These are phyloP conservation scores for Neonothopanus nambi DNA, from an alignment of 1,284 basidiomycete species.

Conservation along the genomic window DNA sequence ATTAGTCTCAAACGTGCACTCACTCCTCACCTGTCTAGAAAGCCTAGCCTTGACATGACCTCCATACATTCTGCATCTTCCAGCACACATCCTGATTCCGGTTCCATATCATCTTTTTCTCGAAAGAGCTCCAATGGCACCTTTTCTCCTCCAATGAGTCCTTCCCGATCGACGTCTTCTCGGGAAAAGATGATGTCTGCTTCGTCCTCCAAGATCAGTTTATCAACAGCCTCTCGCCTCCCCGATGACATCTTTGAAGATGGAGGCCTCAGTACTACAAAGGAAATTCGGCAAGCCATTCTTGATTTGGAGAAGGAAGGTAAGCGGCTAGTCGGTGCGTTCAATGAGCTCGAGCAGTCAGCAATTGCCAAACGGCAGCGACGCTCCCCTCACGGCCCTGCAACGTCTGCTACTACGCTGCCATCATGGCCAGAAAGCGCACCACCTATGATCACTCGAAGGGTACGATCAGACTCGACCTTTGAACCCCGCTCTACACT, in stretches of 20 bases:
- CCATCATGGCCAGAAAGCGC: constrained; percentile 15
- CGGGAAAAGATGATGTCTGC: background rate
- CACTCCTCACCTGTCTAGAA: constrained; percentile 43
- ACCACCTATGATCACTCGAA: background rate
- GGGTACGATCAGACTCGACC: background rate
- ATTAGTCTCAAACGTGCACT: constrained; percentile 33
- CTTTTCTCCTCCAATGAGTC: constrained; percentile 16
- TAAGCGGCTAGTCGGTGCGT: constrained; percentile 63
- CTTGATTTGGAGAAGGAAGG: constrained; percentile 64
- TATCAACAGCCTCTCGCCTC: constrained; percentile 12
- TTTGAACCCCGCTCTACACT: background rate
- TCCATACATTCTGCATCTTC: constrained; percentile 25
- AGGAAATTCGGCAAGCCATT: constrained; percentile 63
- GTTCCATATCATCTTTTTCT: constrained; percentile 19
- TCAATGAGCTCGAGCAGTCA: constrained; percentile 64
- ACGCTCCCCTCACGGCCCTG: constrained; percentile 32
- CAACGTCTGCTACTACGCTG: constrained; percentile 21
- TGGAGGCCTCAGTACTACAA: constrained; percentile 48
- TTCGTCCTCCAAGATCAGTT: background rate
- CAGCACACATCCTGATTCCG: constrained; percentile 23
- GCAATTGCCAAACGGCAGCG: constrained; percentile 50
- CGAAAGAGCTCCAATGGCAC: background rate
- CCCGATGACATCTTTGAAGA: constrained; percentile 44
- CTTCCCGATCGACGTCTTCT: constrained; percentile 1
- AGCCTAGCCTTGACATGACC: constrained; percentile 30